Evolutionary conservation across 331 rosid genomes (phyloP).

Genomic region (Rhamnella rubrinervis): DNA sequence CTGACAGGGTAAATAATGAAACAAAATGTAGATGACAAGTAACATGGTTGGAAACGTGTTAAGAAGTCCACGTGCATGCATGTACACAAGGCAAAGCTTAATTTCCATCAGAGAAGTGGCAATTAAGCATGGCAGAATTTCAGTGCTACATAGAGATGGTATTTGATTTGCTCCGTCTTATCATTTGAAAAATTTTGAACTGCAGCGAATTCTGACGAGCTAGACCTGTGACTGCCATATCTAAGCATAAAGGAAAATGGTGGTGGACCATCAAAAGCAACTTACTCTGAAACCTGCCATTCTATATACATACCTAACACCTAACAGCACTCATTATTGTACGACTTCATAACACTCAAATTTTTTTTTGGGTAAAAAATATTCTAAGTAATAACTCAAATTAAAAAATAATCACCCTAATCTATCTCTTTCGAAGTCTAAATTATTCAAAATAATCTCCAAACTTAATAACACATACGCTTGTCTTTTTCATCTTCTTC

Average conservation of each 20-base stretch:
- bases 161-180: background rate
- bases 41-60: constrained; percentile 14
- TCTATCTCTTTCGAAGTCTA: no score
- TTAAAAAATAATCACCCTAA: no score
- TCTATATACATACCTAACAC: constrained; percentile 5
- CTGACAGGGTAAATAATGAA: no score
- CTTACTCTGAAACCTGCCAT: constrained; percentile 23
- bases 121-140: background rate
- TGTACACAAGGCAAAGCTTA: background rate
- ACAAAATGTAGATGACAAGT: background rate
- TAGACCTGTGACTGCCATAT: constrained; percentile 19
- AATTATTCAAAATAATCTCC: no score
- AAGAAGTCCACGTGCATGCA: constrained; percentile 26
- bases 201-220: background rate
- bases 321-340: constrained; percentile 4
- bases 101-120: no score
- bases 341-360: background rate
- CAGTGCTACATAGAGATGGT: background rate
- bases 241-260: constrained; percentile 16
- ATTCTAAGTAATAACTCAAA: no score
- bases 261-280: constrained; percentile 21
- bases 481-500: no score
- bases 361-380: no score
- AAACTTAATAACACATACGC: no score
- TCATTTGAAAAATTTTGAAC: constrained; percentile 9